phyloP scores from a whole-genome alignment of 1,284 basidiomycete species.

The Ustilago tritici region DNA sequence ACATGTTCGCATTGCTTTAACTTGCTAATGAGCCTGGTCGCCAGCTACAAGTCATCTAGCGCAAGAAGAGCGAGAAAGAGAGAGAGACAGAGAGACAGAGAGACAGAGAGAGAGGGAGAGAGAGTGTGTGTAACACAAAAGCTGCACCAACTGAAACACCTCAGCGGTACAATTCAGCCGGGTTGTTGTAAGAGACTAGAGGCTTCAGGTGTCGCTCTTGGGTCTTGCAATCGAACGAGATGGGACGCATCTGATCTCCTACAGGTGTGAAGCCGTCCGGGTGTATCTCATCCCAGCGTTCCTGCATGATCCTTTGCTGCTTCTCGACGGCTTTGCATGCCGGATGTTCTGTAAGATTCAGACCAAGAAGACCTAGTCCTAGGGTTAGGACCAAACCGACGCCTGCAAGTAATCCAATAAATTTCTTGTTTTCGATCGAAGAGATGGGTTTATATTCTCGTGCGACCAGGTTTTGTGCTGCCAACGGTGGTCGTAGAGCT shows the following conservation, averaged over 20 bases:
- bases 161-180: constrained; percentile 14
- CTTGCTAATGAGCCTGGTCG: neutral
- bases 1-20: neutral
- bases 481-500: too few species aligned
- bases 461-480: neutral
- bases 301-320: constrained; percentile 28
- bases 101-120: neutral
- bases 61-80: neutral
- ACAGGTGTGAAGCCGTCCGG: constrained; percentile 27
- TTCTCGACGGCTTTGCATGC: constrained; percentile 23
- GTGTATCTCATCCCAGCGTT: constrained; percentile 30
- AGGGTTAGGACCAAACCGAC: neutral
- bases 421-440: constrained; percentile 4
- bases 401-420: neutral
- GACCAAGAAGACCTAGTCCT: constrained; percentile 1
- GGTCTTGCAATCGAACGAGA: constrained; percentile 25
- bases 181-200: constrained; percentile 11
- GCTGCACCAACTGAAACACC: neutral
- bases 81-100: neutral
- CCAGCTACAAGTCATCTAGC: neutral
- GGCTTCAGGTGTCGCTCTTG: constrained; percentile 23
- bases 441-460: constrained; percentile 3
- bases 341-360: neutral
- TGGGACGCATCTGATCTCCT: constrained; percentile 42
- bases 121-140: too few species aligned